These are phyloP conservation scores for Endotrypanum monterogeii DNA, from an alignment of 208 protist genomes.

Conservation along the genomic window DNA sequence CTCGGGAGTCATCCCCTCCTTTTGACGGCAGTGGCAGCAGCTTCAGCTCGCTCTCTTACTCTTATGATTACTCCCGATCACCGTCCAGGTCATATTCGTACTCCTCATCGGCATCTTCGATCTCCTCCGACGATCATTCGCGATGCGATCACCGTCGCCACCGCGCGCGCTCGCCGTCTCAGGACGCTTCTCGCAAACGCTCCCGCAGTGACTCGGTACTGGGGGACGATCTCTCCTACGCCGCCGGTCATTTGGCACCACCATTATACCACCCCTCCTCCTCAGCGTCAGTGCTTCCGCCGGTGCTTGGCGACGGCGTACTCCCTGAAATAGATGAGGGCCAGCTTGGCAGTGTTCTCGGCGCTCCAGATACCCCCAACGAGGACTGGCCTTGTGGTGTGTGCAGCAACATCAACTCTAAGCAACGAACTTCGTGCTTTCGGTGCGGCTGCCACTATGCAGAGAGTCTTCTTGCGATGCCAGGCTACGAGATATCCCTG, in stretches of 20 bases:
- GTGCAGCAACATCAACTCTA: slow-evolving; percentile 85
- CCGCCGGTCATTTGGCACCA: background rate
- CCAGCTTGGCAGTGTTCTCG: slow-evolving; percentile 1
- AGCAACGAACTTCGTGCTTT: slow-evolving; percentile 63
- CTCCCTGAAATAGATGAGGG: background rate
- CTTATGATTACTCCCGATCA: slow-evolving; percentile 14
- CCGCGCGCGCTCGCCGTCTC: slow-evolving; percentile 15
- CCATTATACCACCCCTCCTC: slow-evolving; percentile 3
- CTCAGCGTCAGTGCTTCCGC: slow-evolving; percentile 8
- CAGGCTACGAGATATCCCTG: slow-evolving; percentile 53
- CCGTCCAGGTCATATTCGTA: slow-evolving; percentile 14
- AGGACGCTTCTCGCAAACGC: background rate
- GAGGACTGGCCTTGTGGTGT: slow-evolving; percentile 84
- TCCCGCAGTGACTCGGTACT: slow-evolving; percentile 20
- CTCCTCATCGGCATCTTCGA: slow-evolving; percentile 7
- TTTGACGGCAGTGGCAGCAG: slow-evolving; percentile 11
- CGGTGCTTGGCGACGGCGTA: slow-evolving; percentile 11
- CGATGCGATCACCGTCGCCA: slow-evolving; percentile 13
- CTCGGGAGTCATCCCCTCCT: background rate
- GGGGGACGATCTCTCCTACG: slow-evolving; percentile 2
- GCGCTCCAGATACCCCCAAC: slow-evolving; percentile 24
- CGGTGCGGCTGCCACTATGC: slow-evolving; percentile 57
- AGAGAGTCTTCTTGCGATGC: slow-evolving; percentile 39
- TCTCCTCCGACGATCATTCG: background rate
- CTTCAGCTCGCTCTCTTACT: slow-evolving; percentile 22